phyloP scores from a whole-genome alignment of 129 eudicot species.

The Rutidosis leptorrhynchoides region DNA sequence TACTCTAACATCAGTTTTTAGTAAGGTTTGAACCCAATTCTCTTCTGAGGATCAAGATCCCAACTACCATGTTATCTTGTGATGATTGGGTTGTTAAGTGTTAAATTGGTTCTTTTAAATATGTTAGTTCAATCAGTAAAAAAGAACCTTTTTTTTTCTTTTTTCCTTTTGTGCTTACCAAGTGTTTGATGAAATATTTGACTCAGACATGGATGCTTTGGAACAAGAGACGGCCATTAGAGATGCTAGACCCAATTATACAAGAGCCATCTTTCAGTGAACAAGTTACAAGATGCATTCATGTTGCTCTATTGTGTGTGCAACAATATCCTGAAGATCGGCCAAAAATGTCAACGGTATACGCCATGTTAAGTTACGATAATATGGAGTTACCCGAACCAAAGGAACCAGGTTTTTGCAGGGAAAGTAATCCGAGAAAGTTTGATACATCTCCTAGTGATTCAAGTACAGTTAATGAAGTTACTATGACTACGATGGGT shows the following conservation, averaged over 20 bases:
- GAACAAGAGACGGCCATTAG: slow-evolving; percentile 33
- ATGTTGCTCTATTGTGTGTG: slow-evolving; percentile 54
- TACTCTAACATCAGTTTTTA: background rate
- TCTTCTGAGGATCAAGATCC: too few relatives aligned
- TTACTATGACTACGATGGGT: slow-evolving; percentile 35
- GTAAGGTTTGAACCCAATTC: too few relatives aligned
- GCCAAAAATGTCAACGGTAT: slow-evolving; percentile 45
- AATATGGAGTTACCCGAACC: slow-evolving; percentile 39
- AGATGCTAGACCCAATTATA: slow-evolving; percentile 34
- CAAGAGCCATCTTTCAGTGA: slow-evolving; percentile 28
- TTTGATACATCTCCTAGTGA: slow-evolving; percentile 26
- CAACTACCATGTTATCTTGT: too few relatives aligned
- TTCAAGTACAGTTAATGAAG: slow-evolving; percentile 32
- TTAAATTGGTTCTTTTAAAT: too few relatives aligned
- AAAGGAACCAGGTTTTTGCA: slow-evolving; percentile 40
- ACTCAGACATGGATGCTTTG: slow-evolving; percentile 54
- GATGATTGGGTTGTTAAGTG: too few relatives aligned
- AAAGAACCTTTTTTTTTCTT: too few relatives aligned
- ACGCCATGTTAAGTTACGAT: slow-evolving; percentile 39
- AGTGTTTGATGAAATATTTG: background rate
- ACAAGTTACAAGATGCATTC: slow-evolving; percentile 41
- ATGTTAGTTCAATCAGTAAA: too few relatives aligned
- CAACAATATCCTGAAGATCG: slow-evolving; percentile 45
- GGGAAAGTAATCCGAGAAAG: slow-evolving; percentile 27
- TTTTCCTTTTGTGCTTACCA: background rate